Evolutionary conservation across 169 alveolate species (phyloP).

Genomic region (Eimeria mitis): DNA sequence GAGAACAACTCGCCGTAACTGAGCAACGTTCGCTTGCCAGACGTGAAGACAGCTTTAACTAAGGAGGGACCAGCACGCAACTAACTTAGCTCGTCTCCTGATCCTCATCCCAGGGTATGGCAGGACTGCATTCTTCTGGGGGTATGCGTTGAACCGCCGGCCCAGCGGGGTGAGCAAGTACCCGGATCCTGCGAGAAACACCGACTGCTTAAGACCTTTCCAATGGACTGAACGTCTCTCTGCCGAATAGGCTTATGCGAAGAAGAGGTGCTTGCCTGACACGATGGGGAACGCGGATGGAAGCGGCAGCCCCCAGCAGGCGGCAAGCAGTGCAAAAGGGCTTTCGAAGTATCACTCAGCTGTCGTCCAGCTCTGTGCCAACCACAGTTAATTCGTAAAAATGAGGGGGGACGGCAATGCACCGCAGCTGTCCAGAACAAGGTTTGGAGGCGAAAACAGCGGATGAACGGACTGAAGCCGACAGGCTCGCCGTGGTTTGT

Average conservation of each 20-base stretch:
- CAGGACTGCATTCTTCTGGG: conserved; percentile 17
- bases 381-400: background rate
- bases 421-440: background rate
- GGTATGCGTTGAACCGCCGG: conserved; percentile 14
- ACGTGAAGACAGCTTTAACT: background rate
- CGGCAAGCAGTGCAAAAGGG: background rate
- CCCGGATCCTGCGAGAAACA: background rate
- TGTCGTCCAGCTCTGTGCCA: background rate
- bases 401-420: background rate
- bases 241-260: background rate
- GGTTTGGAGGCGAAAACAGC: background rate
- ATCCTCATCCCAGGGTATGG: background rate
- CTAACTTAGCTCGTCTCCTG: background rate
- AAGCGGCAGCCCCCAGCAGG: background rate
- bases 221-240: background rate
- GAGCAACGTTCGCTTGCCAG: conserved; percentile 14
- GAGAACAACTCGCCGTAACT: background rate
- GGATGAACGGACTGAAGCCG: conserved; percentile 31
- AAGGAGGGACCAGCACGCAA: background rate
- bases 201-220: background rate
- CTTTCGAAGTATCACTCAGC: background rate
- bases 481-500: conserved; percentile 22
- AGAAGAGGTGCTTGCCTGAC: conserved; percentile 34
- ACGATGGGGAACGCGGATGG: background rate
- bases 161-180: background rate